Percentiles rank a stretch among this genome's conserved stretches.
Evolutionary conservation across 495 filamentous ascomycete species (phyloP).

Genomic region (Talaromyces thailandensis): DNA sequence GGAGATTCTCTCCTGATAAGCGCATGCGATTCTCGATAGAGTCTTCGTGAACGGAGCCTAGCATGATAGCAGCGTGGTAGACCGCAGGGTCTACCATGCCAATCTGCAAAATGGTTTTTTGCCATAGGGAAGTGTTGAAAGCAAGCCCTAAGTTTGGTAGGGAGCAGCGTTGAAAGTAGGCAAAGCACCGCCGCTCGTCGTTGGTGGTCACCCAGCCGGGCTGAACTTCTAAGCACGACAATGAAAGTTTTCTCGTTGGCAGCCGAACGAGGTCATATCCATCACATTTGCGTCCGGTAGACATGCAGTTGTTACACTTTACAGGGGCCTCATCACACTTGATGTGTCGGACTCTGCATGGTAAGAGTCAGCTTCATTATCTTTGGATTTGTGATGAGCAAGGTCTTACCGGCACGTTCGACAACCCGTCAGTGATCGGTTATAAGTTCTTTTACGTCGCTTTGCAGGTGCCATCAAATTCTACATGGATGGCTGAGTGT

Average conservation of each 20-base stretch:
- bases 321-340: slow-evolving; percentile 17
- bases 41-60: slow-evolving; percentile 16
- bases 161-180: slow-evolving; percentile 13
- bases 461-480: not conserved
- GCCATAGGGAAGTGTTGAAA: slow-evolving; percentile 17
- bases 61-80: slow-evolving; percentile 16
- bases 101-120: slow-evolving; percentile 11
- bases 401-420: not conserved
- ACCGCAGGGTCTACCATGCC: slow-evolving; percentile 15
- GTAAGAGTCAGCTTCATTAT: not conserved
- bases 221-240: not conserved
- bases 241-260: slow-evolving; percentile 4
- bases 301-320: slow-evolving; percentile 10
- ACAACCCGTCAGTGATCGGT: not conserved
- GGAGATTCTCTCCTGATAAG: slow-evolving; percentile 10
- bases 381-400: not conserved
- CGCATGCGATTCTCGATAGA: slow-evolving; percentile 10
- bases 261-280: slow-evolving; percentile 8
- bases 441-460: not conserved
- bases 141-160: slow-evolving; percentile 10
- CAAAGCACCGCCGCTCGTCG: slow-evolving; percentile 18
- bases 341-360: slow-evolving; percentile 10
- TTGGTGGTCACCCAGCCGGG: slow-evolving; percentile 12
- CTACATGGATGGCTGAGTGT: not conserved
- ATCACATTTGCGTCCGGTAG: slow-evolving; percentile 9